Evolutionary conservation across 2,329 filamentous ascomycete species (phyloP).

Genomic region (Arthrobotrys conoides): DNA sequence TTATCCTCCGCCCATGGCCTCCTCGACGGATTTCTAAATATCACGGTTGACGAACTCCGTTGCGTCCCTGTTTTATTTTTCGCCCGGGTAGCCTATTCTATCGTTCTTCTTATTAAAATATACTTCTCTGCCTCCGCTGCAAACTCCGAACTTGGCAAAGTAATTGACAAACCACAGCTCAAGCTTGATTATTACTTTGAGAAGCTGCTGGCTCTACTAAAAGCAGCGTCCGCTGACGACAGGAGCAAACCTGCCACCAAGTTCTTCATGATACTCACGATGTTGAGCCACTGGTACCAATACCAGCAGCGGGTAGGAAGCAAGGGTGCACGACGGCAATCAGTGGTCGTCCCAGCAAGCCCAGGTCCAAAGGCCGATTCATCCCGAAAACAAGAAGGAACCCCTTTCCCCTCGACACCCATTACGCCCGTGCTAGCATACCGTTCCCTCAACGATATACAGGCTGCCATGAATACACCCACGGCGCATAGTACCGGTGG

Average conservation of each 20-base stretch:
- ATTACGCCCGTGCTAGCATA: conserved; percentile 51
- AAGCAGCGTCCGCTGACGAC: conserved; percentile 75
- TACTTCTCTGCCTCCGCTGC: conserved; percentile 72
- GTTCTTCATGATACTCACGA: conserved; percentile 68
- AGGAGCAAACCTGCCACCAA: conserved; percentile 69
- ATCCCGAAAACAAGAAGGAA: conserved; percentile 25
- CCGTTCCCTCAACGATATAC: conserved; percentile 46
- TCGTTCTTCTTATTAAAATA: conserved; percentile 74
- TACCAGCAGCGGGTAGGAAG: conserved; percentile 64
- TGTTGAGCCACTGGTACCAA: conserved; percentile 67
- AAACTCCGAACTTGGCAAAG: conserved; percentile 69
- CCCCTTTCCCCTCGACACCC: conserved; percentile 40
- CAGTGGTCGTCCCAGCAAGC: conserved; percentile 49
- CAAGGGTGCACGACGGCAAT: conserved; percentile 30
- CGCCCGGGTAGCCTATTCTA: conserved; percentile 73
- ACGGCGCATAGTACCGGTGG: conserved; percentile 45
- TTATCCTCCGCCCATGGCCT: conserved; percentile 77
- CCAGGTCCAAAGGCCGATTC: conserved; percentile 30
- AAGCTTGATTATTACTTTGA: conserved; percentile 75
- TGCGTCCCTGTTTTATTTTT: conserved; percentile 72
- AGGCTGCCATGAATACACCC: conserved; percentile 32
- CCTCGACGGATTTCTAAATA: conserved; percentile 75
- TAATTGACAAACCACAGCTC: conserved; percentile 70
- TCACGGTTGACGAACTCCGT: conserved; percentile 74
- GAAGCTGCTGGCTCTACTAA: conserved; percentile 78